A percentile compares a stretch with the other conserved stretches of the same genome.
phyloP scores from a whole-genome alignment of 192 early-diverging fungal species.

The Geranomyces michiganensis region DNA sequence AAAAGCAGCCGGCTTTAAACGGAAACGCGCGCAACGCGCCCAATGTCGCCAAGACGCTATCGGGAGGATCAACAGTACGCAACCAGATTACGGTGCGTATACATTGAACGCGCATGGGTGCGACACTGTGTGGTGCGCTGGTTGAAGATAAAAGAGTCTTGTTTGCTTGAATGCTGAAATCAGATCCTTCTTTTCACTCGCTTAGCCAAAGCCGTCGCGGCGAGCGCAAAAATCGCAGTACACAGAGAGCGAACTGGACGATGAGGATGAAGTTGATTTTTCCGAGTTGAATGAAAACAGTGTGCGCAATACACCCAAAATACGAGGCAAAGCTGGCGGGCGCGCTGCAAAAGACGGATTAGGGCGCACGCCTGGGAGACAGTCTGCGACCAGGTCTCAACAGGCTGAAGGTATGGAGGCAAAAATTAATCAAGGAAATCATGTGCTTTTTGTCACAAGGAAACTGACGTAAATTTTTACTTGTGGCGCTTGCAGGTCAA shows the following conservation, averaged over 20 bases:
- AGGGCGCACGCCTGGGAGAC: not conserved
- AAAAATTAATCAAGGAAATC: not conserved
- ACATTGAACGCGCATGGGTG: not conserved
- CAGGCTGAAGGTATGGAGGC: not conserved
- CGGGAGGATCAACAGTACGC: conserved; percentile 6
- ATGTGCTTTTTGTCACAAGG: not conserved
- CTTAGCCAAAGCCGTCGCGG: not conserved
- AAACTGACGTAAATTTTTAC: not conserved
- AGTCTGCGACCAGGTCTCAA: not conserved
- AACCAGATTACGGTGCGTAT: no score
- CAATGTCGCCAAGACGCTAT: not conserved
- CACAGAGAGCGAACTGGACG: conserved; percentile 34
- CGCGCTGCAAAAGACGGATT: not conserved
- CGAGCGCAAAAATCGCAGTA: not conserved
- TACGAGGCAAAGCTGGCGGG: not conserved
- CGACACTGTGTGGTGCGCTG: no score
- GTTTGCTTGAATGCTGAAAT: no score
- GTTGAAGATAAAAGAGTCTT: no score
- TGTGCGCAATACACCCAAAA: not conserved
- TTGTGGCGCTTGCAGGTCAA: not conserved
- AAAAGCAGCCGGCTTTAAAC: not conserved
- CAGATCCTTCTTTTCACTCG: no score
- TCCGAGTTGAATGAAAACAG: conserved; percentile 27
- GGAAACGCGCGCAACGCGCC: not conserved
- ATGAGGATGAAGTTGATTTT: conserved; percentile 35